Evolutionary conservation across 1,139 yeast genomes (phyloP).

Genomic region (Saccharomyces pastorianus): DNA sequence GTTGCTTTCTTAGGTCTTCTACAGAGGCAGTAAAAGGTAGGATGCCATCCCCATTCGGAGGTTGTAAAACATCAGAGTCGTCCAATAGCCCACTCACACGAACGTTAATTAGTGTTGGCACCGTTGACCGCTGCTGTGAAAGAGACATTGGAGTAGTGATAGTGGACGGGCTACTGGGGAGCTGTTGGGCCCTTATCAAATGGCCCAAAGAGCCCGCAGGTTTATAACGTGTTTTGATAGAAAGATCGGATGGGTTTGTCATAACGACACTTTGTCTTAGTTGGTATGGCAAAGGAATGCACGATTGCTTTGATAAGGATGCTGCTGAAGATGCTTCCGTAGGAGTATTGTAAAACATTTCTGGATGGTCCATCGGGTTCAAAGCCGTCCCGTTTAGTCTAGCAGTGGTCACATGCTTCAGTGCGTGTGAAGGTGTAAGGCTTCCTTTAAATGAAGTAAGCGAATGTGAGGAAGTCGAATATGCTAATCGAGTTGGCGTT

Average conservation of each 20-base stretch:
- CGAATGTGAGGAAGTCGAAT: constrained; percentile 21
- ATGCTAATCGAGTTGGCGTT: constrained; percentile 21
- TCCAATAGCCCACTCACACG: constrained; percentile 26
- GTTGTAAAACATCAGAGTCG: constrained; percentile 19
- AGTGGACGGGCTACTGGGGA: not conserved
- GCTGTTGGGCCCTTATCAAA: constrained; percentile 7
- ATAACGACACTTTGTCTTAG: constrained; percentile 61
- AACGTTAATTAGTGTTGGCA: constrained; percentile 3
- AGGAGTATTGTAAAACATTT: constrained; percentile 16
- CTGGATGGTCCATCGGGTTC: constrained; percentile 27
- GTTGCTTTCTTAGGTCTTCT: constrained; percentile 32
- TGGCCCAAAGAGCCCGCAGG: constrained; percentile 56
- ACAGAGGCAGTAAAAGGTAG: constrained; percentile 30
- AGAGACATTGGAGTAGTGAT: not conserved
- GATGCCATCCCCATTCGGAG: constrained; percentile 21
- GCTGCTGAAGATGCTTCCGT: constrained; percentile 5
- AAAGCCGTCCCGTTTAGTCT: constrained; percentile 17
- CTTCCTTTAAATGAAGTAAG: constrained; percentile 22
- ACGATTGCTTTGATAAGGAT: constrained; percentile 15
- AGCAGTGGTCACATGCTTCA: constrained; percentile 12
- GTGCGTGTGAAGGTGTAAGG: constrained; percentile 9
- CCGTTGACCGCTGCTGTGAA: not conserved
- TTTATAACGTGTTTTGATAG: constrained; percentile 45
- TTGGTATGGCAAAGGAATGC: constrained; percentile 34
- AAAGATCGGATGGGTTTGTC: constrained; percentile 64